Percentiles rank a stretch among this genome's conserved stretches.
These are phyloP conservation scores for Colletotrichum endophyticum DNA, from an alignment of 2,329 filamentous ascomycete genomes.

Conservation along the genomic window DNA sequence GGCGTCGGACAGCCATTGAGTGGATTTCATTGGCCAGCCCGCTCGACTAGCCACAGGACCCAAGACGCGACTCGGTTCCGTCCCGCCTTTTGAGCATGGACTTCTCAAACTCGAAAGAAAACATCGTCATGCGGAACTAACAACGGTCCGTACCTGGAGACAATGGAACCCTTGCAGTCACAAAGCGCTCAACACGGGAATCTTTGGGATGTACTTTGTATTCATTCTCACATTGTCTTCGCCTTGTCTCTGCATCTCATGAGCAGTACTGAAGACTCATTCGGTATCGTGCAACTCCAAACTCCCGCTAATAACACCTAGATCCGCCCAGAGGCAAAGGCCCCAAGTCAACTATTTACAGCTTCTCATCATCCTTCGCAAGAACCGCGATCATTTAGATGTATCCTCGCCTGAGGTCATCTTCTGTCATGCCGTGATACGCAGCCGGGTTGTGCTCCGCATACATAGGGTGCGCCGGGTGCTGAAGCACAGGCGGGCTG, in stretches of 20 bases:
- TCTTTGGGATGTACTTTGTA: neutral
- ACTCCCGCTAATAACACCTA: conserved; percentile 18
- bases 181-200: neutral
- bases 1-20: conserved; percentile 10
- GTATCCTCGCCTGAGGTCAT: conserved; percentile 13
- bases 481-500: conserved; percentile 47
- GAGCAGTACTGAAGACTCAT: neutral
- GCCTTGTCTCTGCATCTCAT: neutral
- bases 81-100: neutral
- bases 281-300: neutral
- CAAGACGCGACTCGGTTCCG: conserved; percentile 11
- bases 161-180: neutral
- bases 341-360: neutral
- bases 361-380: neutral
- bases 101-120: neutral
- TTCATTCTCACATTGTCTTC: neutral
- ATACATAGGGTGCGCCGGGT: conserved; percentile 43
- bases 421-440: conserved; percentile 23
- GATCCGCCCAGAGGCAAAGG: neutral
- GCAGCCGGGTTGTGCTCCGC: conserved; percentile 23
- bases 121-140: neutral
- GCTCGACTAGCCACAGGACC: conserved; percentile 8
- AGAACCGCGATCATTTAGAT: neutral
- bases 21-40: neutral
- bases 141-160: neutral